Percentiles rank a stretch among this genome's conserved stretches.
Evolutionary conservation across 352 stramenopile genomes (phyloP).

Genomic region (Globisporangium apiculatum): DNA sequence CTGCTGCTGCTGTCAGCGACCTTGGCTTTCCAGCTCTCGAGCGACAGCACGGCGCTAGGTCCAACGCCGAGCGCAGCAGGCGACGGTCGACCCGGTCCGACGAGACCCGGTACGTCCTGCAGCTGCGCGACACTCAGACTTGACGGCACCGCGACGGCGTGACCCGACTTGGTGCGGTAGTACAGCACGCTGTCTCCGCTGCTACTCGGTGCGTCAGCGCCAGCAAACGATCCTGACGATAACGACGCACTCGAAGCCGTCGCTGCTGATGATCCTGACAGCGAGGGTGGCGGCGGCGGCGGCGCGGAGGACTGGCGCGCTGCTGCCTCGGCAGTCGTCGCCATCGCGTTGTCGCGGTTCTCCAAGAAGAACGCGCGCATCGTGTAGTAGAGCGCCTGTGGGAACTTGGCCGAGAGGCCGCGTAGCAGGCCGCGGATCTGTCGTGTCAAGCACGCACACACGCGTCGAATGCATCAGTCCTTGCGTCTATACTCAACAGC

Average conservation of each 20-base stretch:
- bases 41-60: conserved; percentile 48
- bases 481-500: too few relatives aligned
- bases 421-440: conserved; percentile 79
- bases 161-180: conserved; percentile 74
- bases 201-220: conserved; percentile 3
- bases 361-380: conserved; percentile 98
- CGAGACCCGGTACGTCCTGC: conserved; percentile 65
- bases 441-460: neutral
- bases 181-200: conserved; percentile 28
- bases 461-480: neutral
- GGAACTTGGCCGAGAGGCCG: conserved; percentile 90
- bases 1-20: conserved; percentile 19
- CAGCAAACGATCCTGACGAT: neutral
- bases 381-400: conserved; percentile 98
- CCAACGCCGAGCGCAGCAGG: conserved; percentile 66
- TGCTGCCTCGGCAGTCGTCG: conserved; percentile 22
- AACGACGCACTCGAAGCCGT: neutral
- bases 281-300: conserved; percentile 12
- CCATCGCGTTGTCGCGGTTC: conserved; percentile 88
- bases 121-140: conserved; percentile 49
- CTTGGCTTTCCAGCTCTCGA: conserved; percentile 70
- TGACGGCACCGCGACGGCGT: conserved; percentile 68
- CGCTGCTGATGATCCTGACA: neutral
- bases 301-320: conserved; percentile 13
- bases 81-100: conserved; percentile 51